Percentiles rank a stretch among this genome's conserved stretches.
Evolutionary conservation across 1,284 basidiomycete genomes (phyloP).

Genomic region (Trametes polyzona): DNA sequence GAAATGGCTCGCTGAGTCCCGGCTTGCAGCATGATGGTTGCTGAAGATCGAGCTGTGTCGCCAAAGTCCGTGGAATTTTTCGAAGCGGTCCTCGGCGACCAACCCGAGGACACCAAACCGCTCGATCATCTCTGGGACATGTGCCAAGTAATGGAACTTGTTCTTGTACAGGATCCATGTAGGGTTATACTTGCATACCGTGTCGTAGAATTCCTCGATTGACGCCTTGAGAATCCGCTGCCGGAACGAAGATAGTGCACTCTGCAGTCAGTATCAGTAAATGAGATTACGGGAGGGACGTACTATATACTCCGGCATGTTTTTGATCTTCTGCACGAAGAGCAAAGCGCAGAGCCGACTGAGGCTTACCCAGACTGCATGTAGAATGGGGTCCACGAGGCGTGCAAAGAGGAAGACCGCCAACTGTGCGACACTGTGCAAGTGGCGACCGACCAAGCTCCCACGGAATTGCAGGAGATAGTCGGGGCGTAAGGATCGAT

Average conservation of each 20-base stretch:
- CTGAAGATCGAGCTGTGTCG: neutral
- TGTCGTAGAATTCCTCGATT: neutral
- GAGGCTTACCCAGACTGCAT: neutral
- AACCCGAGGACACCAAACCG: neutral
- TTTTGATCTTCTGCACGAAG: neutral
- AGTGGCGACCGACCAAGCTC: neutral
- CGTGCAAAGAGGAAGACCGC: neutral
- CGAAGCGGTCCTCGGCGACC: neutral
- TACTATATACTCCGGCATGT: neutral
- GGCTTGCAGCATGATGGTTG: neutral
- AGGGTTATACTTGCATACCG: neutral
- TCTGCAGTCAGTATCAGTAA: too few relatives aligned
- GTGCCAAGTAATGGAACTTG: constrained; percentile 1
- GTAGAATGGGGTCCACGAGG: neutral
- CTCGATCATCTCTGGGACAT: neutral
- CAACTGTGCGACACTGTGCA: neutral
- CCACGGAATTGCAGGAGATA: neutral
- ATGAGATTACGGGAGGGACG: neutral
- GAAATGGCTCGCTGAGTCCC: neutral
- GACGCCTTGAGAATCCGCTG: too few relatives aligned
- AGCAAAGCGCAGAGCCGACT: neutral
- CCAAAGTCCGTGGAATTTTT: neutral
- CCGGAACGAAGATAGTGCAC: too few relatives aligned
- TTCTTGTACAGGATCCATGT: neutral
- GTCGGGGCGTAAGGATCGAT: neutral